Evolutionary conservation across 495 filamentous ascomycete species (phyloP), one percentile per base, ranked within the genome.

Genomic region (Acidiella bohemica): DNA sequence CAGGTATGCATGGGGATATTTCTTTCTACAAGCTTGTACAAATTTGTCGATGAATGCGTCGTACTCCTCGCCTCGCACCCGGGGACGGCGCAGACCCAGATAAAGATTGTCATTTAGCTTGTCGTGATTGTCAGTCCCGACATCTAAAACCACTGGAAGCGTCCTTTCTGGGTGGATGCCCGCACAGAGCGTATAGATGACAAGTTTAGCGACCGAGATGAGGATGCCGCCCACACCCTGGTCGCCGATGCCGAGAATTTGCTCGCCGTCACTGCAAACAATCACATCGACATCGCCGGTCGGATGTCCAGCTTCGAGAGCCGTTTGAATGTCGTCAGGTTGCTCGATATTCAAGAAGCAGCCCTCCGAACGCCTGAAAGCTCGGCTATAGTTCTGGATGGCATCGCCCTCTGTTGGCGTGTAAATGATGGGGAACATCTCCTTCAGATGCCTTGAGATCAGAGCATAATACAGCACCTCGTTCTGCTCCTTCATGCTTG

Each of bases 321-420:
- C 70, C 32, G 74, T 64, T 8, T 78, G 64, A 26, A 87, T 70
- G 2, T 68, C 54, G 20, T 78, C 62, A 24, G 64, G 59, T 36
- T 77, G 68, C 13, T 70, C 58, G 39, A 79, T 71, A 49, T 71
- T 76, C n/a, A 80, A 55, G 43, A 76, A 80, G 44, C 76, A 80
- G 1, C 75, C 86, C 44, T 87, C 78, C 1, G 85, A 84, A 41
- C 67, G 67, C 28, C 86, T 62, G 51, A 93, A 93, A 2, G 87
- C 45, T 2, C 79, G 62, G 4, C 84, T 92, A 55, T 81, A 93
- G 51, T 86, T 80, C 57, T 80, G 69, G 41, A 93, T 93, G 1
- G 86, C 85, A n/a, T 92, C 84, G 3, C 81, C 84, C 58, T 93
- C 85, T 0, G 86, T 93, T 0, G 86, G 85, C 0, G 85, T 93